Evolutionary conservation across 192 early-diverging fungal genomes (phyloP), one percentile per base, ranked within the genome.

Genomic region (Mortierella claussenii): DNA sequence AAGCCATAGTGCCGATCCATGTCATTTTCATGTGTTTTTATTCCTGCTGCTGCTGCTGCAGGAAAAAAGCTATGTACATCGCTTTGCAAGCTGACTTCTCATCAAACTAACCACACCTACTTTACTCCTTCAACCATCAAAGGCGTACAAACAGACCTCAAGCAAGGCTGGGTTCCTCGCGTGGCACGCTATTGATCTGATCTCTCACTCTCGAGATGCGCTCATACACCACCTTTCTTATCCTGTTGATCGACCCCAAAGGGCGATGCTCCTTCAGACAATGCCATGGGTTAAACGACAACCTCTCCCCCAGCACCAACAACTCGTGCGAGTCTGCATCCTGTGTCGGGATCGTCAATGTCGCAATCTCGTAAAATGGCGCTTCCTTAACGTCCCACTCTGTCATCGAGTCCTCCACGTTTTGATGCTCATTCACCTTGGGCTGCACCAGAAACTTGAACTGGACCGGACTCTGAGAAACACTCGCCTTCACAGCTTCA

Each of bases 271-370:
- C 70, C 18, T 21, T 42, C 44, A 74, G 34, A 0, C 61, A 65
- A 49, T 74, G 70, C 70, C 70, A 74, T 18, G 70, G 62, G 34
- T 74, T 74, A 24, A 74, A 74, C 56, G 70, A 74, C 21, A 74
- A 44, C 18, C 70, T 33, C 43, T 74, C 70, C 4, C 55, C 70
- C 45, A 74, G 46, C 27, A 33, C 50, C 37, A 46, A 26, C 21
- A 60, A 30, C 11, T 74, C 56, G 20, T 51, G 23, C 4, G 51
- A 24, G 8, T 54, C 66, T n/a, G 28, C 36, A 56, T 58, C 70
- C 50, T 74, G 70, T n/a, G 32, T 42, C 3, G 70, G 70, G 48
- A 74, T 40, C 1, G 61, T 64, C 45, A 74, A 44, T 12, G 70
- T 74, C 27, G 55, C 70, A 5, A 74, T 59, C 49, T 47, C 56